Evolutionary conservation across 2,329 filamentous ascomycete genomes (phyloP).

Genomic region (Leptographium radiaticola): DNA sequence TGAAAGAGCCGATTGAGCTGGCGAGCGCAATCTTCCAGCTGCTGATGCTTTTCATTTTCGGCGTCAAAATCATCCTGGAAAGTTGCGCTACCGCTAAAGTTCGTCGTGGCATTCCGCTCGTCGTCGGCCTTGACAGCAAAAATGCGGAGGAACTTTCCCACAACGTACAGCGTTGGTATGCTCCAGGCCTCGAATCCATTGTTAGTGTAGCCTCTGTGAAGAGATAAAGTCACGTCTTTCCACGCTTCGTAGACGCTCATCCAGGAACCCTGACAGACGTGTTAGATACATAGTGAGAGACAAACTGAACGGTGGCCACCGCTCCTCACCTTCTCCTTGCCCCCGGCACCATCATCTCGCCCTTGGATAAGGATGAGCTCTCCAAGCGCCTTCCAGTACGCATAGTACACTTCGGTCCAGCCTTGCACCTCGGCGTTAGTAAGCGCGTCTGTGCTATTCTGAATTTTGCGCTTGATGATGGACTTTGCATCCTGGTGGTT

Average conservation of each 20-base stretch:
- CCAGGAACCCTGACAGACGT: conserved; percentile 30
- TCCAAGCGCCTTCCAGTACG: conserved; percentile 72
- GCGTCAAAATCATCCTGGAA: conserved; percentile 75
- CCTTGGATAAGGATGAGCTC: conserved; percentile 58
- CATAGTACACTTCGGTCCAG: conserved; percentile 78
- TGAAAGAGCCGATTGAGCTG: conserved; percentile 88
- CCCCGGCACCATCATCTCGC: conserved; percentile 17
- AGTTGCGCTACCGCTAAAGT: conserved; percentile 25
- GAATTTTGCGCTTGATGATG: conserved; percentile 62
- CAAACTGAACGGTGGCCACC: not conserved
- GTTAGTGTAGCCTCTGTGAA: conserved; percentile 72
- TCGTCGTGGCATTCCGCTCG: conserved; percentile 34
- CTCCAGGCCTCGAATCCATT: conserved; percentile 78
- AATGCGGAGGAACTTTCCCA: conserved; percentile 71
- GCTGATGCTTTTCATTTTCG: conserved; percentile 65
- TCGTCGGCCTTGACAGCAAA: conserved; percentile 89
- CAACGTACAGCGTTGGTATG: conserved; percentile 76
- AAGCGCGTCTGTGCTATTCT: conserved; percentile 43
- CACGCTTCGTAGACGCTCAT: conserved; percentile 75
- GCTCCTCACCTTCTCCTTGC: conserved; percentile 22
- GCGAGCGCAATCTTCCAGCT: conserved; percentile 80
- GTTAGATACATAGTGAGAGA: not conserved
- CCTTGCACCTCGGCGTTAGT: conserved; percentile 56
- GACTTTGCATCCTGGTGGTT: conserved; percentile 51
- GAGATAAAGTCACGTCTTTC: conserved; percentile 66